Percentiles rank a stretch among this genome's conserved stretches.
Evolutionary conservation across 2,329 filamentous ascomycete species (phyloP).

Genomic region (Gnomoniopsis sp.): DNA sequence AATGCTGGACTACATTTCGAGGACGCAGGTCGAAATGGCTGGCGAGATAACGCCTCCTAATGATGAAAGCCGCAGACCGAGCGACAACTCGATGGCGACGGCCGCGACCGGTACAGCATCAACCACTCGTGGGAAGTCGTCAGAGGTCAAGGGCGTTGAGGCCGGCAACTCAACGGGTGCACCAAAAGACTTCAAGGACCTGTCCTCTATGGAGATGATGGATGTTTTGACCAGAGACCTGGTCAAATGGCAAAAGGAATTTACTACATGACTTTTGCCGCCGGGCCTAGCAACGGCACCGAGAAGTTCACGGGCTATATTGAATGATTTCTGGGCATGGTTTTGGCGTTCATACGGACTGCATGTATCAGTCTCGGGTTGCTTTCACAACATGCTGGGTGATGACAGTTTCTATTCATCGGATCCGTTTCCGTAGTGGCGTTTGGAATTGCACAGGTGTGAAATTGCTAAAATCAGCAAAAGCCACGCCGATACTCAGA

Average conservation of each 20-base stretch:
- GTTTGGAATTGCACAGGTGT: background rate
- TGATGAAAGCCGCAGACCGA: constrained; percentile 33
- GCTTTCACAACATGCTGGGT: background rate
- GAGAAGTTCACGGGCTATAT: background rate
- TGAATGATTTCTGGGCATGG: background rate
- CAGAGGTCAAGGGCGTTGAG: constrained; percentile 26
- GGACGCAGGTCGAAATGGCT: constrained; percentile 84
- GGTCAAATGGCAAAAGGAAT: constrained; percentile 81
- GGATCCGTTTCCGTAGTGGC: background rate
- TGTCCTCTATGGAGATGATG: constrained; percentile 88
- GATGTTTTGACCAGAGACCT: constrained; percentile 76
- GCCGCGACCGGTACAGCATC: constrained; percentile 17
- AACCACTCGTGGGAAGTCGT: constrained; percentile 21
- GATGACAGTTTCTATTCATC: background rate
- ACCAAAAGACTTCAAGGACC: constrained; percentile 63
- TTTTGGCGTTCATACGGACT: background rate
- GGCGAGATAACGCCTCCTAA: constrained; percentile 50
- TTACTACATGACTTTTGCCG: constrained; percentile 27
- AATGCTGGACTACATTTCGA: constrained; percentile 86
- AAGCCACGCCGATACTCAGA: background rate
- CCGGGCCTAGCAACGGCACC: background rate
- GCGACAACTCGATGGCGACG: constrained; percentile 26
- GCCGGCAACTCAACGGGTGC: constrained; percentile 22
- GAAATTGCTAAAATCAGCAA: background rate
- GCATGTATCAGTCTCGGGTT: background rate